Percentiles rank a stretch among this genome's conserved stretches.
Conservation (phyloP, 177 flowering plant genomes). For the Vitis hybrid region DNA sequence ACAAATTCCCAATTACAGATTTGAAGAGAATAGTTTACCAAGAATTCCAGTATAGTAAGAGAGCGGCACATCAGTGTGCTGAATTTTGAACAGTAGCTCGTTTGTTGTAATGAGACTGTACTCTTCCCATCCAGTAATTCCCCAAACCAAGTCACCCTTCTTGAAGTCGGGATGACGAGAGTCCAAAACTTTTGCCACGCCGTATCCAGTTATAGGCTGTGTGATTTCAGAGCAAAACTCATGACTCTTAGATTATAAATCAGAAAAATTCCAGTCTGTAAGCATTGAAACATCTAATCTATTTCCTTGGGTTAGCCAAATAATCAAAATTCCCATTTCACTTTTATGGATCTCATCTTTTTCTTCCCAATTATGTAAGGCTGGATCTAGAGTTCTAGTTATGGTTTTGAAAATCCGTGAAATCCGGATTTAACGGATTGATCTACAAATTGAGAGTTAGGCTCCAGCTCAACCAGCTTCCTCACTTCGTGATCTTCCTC, state of each 20-base stretch:
- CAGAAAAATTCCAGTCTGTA: not conserved
- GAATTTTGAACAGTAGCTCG: constrained; percentile 28
- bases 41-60: constrained; percentile 70
- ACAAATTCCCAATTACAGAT: too few relatives aligned
- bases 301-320: too few relatives aligned
- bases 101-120: constrained; percentile 29
- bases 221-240: not conserved
- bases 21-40: constrained; percentile 24
- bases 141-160: constrained; percentile 35
- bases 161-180: constrained; percentile 23
- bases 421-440: too few relatives aligned
- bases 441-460: too few relatives aligned
- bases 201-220: constrained; percentile 29
- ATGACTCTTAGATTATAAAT: not conserved
- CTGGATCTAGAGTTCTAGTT: too few relatives aligned
- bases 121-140: constrained; percentile 54
- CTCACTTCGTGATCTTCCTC: too few relatives aligned
- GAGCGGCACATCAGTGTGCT: constrained; percentile 57
- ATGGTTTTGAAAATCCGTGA: too few relatives aligned
- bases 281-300: too few relatives aligned
- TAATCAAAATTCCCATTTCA: too few relatives aligned
- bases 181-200: constrained; percentile 32
- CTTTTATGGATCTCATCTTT: too few relatives aligned
- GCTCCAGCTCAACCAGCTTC: too few relatives aligned
- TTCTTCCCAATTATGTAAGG: too few relatives aligned